Conservation (phyloP, 352 stramenopile genomes). For the Globisporangium perplexum region DNA sequence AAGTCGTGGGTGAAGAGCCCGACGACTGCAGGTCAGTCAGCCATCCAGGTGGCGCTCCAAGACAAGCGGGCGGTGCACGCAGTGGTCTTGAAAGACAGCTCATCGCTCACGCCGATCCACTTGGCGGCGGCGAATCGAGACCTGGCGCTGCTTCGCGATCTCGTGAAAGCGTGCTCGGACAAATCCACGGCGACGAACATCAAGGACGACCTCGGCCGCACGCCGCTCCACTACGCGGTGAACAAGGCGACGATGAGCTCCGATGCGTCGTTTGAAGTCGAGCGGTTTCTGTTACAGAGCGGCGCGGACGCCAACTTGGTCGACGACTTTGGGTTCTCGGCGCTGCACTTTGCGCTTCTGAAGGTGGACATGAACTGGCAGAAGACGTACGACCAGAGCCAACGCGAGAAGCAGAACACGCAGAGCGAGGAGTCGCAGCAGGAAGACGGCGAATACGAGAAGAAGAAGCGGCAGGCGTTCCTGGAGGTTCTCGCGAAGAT, state of each 20-base stretch:
- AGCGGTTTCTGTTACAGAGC: constrained; percentile 57
- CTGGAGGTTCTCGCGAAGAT: constrained; percentile 32
- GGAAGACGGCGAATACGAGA: constrained; percentile 38
- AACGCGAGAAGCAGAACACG: constrained; percentile 23
- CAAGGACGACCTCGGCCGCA: constrained; percentile 38
- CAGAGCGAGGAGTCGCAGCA: constrained; percentile 16
- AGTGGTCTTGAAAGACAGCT: constrained; percentile 33
- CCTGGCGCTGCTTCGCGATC: constrained; percentile 39
- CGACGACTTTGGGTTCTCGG: constrained; percentile 52
- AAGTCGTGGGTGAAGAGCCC: background rate
- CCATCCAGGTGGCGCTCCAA: constrained; percentile 49
- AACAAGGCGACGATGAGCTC: constrained; percentile 61
- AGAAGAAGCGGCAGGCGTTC: constrained; percentile 41
- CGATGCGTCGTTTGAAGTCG: constrained; percentile 74
- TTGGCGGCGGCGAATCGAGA: constrained; percentile 59
- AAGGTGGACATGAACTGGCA: constrained; percentile 75
- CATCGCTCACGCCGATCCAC: constrained; percentile 52
- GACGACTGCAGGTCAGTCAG: constrained; percentile 15
- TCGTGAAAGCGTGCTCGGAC: constrained; percentile 34
- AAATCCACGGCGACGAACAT: constrained; percentile 43
- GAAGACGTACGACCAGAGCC: constrained; percentile 28
- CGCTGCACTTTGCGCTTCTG: constrained; percentile 62
- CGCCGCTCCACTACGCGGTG: constrained; percentile 67
- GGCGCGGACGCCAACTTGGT: constrained; percentile 44
- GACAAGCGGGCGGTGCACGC: constrained; percentile 35